These are phyloP conservation scores for Suhomyces choctaworum DNA, from an alignment of 1,139 yeast species.

Conservation along the genomic window DNA sequence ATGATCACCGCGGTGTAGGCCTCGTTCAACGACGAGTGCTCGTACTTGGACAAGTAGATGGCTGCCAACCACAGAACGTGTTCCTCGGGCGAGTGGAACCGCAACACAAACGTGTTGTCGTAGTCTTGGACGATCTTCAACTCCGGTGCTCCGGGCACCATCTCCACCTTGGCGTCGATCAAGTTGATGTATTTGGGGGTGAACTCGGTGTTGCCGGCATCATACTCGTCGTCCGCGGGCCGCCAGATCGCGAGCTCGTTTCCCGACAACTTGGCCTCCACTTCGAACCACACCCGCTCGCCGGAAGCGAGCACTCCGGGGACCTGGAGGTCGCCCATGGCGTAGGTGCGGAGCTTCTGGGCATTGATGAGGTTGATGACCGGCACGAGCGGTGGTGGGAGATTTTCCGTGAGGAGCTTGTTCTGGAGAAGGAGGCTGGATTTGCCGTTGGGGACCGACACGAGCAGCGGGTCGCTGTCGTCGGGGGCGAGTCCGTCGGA, in stretches of 20 bases:
- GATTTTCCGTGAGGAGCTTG: slow-evolving; percentile 26
- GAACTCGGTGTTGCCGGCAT: slow-evolving; percentile 32
- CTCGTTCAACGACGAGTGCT: slow-evolving; percentile 52
- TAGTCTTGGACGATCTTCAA: slow-evolving; percentile 43
- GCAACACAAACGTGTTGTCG: slow-evolving; percentile 32
- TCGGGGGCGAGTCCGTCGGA: slow-evolving; percentile 13
- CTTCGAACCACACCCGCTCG: slow-evolving; percentile 35
- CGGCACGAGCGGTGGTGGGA: slow-evolving; percentile 44
- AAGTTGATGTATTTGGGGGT: slow-evolving; percentile 52
- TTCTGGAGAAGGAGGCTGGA: slow-evolving; percentile 19
- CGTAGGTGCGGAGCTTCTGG: slow-evolving; percentile 42
- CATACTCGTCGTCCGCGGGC: slow-evolving; percentile 29
- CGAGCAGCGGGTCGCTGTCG: slow-evolving; percentile 12
- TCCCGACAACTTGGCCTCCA: slow-evolving; percentile 51
- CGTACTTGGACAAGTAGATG: slow-evolving; percentile 49
- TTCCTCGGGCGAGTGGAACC: slow-evolving; percentile 34
- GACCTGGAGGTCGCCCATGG: slow-evolving; percentile 32
- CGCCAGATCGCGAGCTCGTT: slow-evolving; percentile 54
- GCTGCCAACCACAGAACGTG: slow-evolving; percentile 48
- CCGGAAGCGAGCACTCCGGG: slow-evolving; percentile 21
- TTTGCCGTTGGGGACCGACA: slow-evolving; percentile 4
- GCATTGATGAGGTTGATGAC: slow-evolving; percentile 45
- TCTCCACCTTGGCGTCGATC: slow-evolving; percentile 43
- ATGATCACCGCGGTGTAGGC: slow-evolving; percentile 57
- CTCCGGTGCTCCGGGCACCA: slow-evolving; percentile 20